Base-by-base conservation (phyloP, 306 rosid genomes). In the Sophora flavescens region DNA sequence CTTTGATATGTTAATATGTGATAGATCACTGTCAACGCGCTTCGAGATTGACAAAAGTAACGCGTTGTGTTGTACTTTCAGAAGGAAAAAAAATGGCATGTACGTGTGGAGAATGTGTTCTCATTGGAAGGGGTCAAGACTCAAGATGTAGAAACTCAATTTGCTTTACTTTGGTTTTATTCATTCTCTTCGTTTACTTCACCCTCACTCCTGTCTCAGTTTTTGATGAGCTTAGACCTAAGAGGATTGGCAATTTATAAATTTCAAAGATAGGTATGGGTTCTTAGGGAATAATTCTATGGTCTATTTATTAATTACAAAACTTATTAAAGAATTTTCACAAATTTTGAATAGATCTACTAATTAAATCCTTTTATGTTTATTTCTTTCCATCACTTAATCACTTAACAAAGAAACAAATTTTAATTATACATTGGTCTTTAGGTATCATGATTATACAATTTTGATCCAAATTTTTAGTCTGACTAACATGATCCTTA, bases 11-110 rank as follows among this genome's bases (percentile, higher is more conserved):
- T 41, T 45, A 11, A 44, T 42, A 2, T 63, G 35, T 32, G 32
- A 63, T 26, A 15, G 35, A 78, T 78, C 77, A 72, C 60, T 69
- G 42, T 52, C 78, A 51, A 70, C 81, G 77, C 87, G 82, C 22
- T 80, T 67, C 1, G 5, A 22, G 76, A 68, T 68, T 16, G 32
- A 45, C 22, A 58, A 70, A 69, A 70, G n/a, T 42, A 42, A 72
- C 86, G 82, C 48, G 17, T 44, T 52, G 61, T 36, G 45, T 16
- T 67, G 61, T 68, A 56, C 32, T 72, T 41, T 7, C 6, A 11
- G 22, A 16, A 38, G 52, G 39, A 8, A 57, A 57, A 68, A n/a
- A 11, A 8, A 35, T 59, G 26, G 44, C 4, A 22, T 38, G 76
- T 48, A 54, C 70, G 45, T 70, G 81, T 81, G 63, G 26, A 64